Evolutionary conservation across 768 basidiomycete species (phyloP).

Genomic region (Plicaturopsis crispa): DNA sequence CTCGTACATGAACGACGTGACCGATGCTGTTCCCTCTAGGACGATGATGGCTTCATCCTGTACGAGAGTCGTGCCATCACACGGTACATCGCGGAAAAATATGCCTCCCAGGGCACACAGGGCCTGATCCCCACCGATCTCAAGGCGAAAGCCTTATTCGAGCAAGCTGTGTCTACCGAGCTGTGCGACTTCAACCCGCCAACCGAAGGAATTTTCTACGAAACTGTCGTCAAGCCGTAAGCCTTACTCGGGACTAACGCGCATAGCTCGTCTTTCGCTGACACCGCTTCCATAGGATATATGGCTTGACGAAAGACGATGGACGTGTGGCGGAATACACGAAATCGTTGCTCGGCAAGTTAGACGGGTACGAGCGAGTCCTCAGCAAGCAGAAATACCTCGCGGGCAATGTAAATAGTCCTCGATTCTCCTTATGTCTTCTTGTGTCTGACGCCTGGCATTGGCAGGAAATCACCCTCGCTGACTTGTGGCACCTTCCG

Average conservation of each 20-base stretch:
- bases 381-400: constrained; percentile 47
- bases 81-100: constrained; percentile 52
- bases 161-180: constrained; percentile 49
- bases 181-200: constrained; percentile 42
- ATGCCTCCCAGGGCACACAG: constrained; percentile 37
- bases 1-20: no score
- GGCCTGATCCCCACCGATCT: constrained; percentile 42
- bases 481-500: constrained; percentile 52
- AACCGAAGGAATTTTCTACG: constrained; percentile 31
- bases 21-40: no score
- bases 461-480: constrained; percentile 32
- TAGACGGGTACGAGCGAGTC: constrained; percentile 50
- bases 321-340: constrained; percentile 17
- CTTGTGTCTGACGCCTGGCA: no score
- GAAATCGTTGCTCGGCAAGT: constrained; percentile 26
- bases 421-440: no score
- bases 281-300: no score
- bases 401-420: constrained; percentile 32
- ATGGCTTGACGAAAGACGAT: constrained; percentile 25
- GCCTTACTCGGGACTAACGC: no score
- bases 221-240: constrained; percentile 46
- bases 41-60: constrained; percentile 57
- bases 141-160: constrained; percentile 34
- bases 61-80: constrained; percentile 58
- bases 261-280: no score